A percentile compares a stretch with the other conserved stretches of the same genome.
Evolutionary conservation across 805 yeast species (phyloP).

Genomic region (Zygosaccharomyces lentus): DNA sequence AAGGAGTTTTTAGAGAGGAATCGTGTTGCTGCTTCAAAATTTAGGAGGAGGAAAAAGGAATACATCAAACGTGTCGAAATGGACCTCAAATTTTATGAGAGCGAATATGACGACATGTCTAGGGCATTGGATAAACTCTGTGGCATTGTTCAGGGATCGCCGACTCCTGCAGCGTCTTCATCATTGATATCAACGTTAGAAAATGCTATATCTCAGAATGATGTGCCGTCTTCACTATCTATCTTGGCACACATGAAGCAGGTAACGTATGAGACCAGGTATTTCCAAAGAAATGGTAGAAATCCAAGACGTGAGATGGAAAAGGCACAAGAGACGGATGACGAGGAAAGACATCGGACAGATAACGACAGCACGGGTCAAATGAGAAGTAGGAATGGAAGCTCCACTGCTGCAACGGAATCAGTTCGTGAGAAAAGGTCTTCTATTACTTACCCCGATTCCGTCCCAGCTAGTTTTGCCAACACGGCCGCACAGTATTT

Average conservation of each 20-base stretch:
- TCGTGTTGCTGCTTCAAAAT: slow-evolving; percentile 91
- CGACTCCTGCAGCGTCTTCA: slow-evolving; percentile 6
- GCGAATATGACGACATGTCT: slow-evolving; percentile 64
- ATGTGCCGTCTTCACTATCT: slow-evolving; percentile 20
- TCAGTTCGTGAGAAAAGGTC: slow-evolving; percentile 3
- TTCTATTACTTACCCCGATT: slow-evolving; percentile 5
- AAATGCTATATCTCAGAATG: slow-evolving; percentile 23
- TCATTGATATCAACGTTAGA: slow-evolving; percentile 21
- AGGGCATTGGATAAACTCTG: slow-evolving; percentile 18
- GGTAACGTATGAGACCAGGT: slow-evolving; percentile 19
- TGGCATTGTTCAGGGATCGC: slow-evolving; percentile 18
- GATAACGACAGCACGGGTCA: slow-evolving; percentile 7
- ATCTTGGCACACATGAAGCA: slow-evolving; percentile 24
- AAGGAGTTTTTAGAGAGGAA: slow-evolving; percentile 80
- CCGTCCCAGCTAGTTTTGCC: slow-evolving; percentile 7
- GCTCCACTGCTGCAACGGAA: slow-evolving; percentile 6
- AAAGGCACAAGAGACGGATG: slow-evolving; percentile 11
- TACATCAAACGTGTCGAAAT: slow-evolving; percentile 77
- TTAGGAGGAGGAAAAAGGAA: slow-evolving; percentile 91
- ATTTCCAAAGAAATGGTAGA: slow-evolving; percentile 27
- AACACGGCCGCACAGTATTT: slow-evolving; percentile 1
- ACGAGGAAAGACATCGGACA: slow-evolving; percentile 14
- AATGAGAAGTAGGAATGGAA: slow-evolving; percentile 12
- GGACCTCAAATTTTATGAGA: slow-evolving; percentile 64
- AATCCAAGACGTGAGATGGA: slow-evolving; percentile 24